Evolutionary conservation across 768 basidiomycete genomes (phyloP).

Genomic region (Serendipita sp.): DNA sequence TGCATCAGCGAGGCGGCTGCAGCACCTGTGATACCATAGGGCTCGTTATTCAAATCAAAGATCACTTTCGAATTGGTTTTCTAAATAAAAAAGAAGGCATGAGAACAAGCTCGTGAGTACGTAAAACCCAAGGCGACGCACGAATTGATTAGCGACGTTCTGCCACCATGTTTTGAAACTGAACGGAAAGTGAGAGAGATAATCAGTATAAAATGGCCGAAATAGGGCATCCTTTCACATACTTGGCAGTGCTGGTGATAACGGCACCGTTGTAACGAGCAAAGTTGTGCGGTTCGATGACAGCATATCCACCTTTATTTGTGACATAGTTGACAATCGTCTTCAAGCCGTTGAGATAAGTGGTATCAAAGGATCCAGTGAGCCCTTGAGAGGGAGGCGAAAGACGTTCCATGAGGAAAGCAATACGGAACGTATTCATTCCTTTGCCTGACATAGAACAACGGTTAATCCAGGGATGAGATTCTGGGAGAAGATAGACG

Average conservation of each 20-base stretch:
- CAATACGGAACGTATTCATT: constrained; percentile 47
- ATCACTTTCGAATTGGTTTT: constrained; percentile 30
- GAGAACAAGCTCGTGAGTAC: neutral
- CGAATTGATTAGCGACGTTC: constrained; percentile 39
- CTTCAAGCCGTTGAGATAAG: constrained; percentile 37
- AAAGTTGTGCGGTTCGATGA: constrained; percentile 45
- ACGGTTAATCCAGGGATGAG: constrained; percentile 18
- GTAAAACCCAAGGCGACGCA: constrained; percentile 16
- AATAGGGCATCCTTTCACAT: too few relatives aligned
- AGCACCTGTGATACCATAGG: constrained; percentile 37
- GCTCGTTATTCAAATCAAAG: constrained; percentile 56
- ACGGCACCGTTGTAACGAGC: constrained; percentile 40
- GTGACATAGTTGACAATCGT: constrained; percentile 45
- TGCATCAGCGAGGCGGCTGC: constrained; percentile 24
- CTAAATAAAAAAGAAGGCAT: constrained; percentile 14
- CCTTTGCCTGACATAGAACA: constrained; percentile 33
- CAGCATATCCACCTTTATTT: constrained; percentile 37
- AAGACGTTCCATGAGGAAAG: constrained; percentile 44
- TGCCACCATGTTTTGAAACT: constrained; percentile 34
- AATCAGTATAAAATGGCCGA: too few relatives aligned
- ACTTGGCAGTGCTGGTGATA: constrained; percentile 21
- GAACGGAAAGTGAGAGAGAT: constrained; percentile 7
- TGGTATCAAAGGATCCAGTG: constrained; percentile 34
- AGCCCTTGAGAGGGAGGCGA: constrained; percentile 37
- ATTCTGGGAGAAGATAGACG: neutral